A percentile compares a stretch with the other conserved stretches of the same genome.
Evolutionary conservation across 2,329 filamentous ascomycete species (phyloP).

Genomic region (Verticillium albo-atrum): DNA sequence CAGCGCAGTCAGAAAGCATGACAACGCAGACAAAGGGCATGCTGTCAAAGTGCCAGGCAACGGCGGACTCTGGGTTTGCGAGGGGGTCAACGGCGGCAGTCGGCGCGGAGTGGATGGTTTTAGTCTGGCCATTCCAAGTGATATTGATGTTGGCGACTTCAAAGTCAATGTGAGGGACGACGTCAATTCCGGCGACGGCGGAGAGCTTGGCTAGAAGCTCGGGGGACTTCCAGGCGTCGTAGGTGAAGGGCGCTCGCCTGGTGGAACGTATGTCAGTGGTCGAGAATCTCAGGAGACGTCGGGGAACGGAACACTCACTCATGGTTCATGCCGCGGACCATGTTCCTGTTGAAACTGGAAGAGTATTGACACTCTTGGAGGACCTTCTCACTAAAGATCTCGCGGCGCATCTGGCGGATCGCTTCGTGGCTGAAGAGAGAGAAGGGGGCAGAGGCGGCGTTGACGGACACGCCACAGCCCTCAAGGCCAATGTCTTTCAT

Average conservation of each 20-base stretch:
- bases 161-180: constrained; percentile 48
- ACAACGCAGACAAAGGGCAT: constrained; percentile 67
- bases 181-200: constrained; percentile 48
- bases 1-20: constrained; percentile 59
- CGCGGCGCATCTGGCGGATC: constrained; percentile 55
- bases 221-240: constrained; percentile 40
- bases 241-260: constrained; percentile 17
- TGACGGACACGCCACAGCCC: constrained; percentile 53
- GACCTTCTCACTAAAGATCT: constrained; percentile 56
- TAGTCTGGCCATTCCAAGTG: not conserved
- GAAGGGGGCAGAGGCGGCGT: constrained; percentile 63
- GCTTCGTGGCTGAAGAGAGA: constrained; percentile 58
- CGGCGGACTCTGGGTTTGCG: constrained; percentile 48
- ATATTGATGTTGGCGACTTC: constrained; percentile 46
- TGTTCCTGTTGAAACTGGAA: constrained; percentile 40
- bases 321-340: constrained; percentile 43
- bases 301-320: constrained; percentile 36
- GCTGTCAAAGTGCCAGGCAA: constrained; percentile 61
- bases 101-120: constrained; percentile 32
- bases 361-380: constrained; percentile 52
- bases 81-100: constrained; percentile 38
- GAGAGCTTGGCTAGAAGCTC: constrained; percentile 43
- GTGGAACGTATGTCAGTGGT: constrained; percentile 13
- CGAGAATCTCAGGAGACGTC: constrained; percentile 40
- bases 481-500: constrained; percentile 61